Evolutionary conservation across 192 early-diverging fungal species (phyloP).

Genomic region (Coemansia sp.): DNA sequence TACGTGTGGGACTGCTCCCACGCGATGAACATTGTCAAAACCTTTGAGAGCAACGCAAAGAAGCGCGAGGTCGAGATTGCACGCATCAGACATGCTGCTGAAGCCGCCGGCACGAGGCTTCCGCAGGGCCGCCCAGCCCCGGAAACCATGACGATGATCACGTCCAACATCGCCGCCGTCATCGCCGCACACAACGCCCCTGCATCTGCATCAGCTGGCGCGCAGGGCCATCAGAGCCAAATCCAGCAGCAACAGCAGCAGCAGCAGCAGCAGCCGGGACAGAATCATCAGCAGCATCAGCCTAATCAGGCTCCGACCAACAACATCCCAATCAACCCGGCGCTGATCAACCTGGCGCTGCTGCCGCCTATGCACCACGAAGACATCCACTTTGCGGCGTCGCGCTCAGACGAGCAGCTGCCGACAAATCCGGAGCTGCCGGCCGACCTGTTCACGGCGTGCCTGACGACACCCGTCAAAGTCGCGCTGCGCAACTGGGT

Average conservation of each 20-base stretch:
- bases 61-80: constrained; percentile 73
- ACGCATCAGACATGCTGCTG: constrained; percentile 36
- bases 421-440: constrained; percentile 93
- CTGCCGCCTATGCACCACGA: constrained; percentile 54
- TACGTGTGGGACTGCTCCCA: constrained; percentile 97
- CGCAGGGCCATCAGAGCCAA: not conserved
- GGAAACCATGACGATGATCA: constrained; percentile 16
- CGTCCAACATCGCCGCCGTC: constrained; percentile 16
- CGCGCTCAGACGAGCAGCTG: constrained; percentile 75
- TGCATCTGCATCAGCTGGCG: no score
- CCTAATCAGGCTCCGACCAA: not conserved
- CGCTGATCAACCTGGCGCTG: constrained; percentile 41
- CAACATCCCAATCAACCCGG: constrained; percentile 14
- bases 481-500: constrained; percentile 92
- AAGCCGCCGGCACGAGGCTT: constrained; percentile 30
- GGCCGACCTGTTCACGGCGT: constrained; percentile 95
- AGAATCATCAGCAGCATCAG: constrained; percentile 9
- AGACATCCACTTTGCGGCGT: constrained; percentile 93
- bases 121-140: constrained; percentile 14
- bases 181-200: constrained; percentile 14
- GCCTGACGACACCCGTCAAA: constrained; percentile 93
- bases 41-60: constrained; percentile 86
- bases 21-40: constrained; percentile 85
- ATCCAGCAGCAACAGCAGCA: constrained; percentile 5
- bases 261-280: constrained; percentile 12